phyloP scores from a whole-genome alignment of 2,329 filamentous ascomycete genomes.

The Aspergillus sp. region DNA sequence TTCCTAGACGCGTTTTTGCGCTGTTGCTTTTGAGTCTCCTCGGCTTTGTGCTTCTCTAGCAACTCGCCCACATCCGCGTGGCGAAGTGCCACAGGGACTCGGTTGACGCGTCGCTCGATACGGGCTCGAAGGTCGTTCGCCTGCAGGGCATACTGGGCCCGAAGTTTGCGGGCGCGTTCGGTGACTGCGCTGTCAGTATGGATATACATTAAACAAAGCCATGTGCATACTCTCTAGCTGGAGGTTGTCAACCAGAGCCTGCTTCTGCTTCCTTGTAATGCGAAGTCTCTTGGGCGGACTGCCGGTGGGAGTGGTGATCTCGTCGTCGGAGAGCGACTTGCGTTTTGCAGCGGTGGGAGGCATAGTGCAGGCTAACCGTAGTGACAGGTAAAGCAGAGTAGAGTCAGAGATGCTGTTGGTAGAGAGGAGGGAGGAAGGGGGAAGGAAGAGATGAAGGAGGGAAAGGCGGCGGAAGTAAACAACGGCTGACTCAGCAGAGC shows the following conservation, averaged over 20 bases:
- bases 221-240: conserved; percentile 67
- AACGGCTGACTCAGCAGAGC: background rate
- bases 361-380: no score
- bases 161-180: conserved; percentile 74
- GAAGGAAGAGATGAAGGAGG: background rate
- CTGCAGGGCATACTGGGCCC: conserved; percentile 81
- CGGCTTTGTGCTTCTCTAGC: conserved; percentile 43
- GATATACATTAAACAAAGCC: background rate
- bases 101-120: conserved; percentile 86
- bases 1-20: conserved; percentile 24
- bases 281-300: conserved; percentile 55
- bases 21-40: no score
- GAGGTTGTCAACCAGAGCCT: conserved; percentile 78
- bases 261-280: conserved; percentile 65
- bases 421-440: background rate
- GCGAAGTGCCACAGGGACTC: conserved; percentile 71
- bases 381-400: no score
- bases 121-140: conserved; percentile 75
- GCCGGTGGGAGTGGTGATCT: conserved; percentile 33
- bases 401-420: background rate
- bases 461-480: background rate
- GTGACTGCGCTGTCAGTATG: conserved; percentile 51
- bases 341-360: background rate
- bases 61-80: conserved; percentile 77
- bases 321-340: conserved; percentile 30